Evolutionary conservation across 2,329 filamentous ascomycete species (phyloP).

Genomic region (Pestalotiopsis sp.): DNA sequence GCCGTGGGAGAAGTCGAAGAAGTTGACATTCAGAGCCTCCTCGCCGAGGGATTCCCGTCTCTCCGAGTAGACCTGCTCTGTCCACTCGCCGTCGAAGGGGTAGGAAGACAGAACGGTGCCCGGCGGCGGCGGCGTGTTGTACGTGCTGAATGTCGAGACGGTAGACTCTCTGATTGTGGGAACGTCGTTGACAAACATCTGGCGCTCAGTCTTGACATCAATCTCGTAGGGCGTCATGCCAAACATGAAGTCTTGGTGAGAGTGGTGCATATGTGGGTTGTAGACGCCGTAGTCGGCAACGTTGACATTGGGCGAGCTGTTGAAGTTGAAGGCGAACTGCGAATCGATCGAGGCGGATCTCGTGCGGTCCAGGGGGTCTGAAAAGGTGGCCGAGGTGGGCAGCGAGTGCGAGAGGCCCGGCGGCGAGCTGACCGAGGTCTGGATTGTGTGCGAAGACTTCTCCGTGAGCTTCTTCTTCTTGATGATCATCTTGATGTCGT

Average conservation of each 20-base stretch:
- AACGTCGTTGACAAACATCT: conserved; percentile 91
- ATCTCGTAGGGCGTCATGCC: conserved; percentile 80
- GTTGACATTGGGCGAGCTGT: conserved; percentile 56
- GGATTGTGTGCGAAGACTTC: conserved; percentile 67
- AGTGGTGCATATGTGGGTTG: conserved; percentile 61
- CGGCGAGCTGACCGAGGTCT: conserved; percentile 66
- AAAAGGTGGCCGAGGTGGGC: conserved; percentile 79
- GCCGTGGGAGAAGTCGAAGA: conserved; percentile 80
- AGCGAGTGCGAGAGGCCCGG: conserved; percentile 81
- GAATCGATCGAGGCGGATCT: conserved; percentile 81
- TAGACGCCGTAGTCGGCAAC: conserved; percentile 62
- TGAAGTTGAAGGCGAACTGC: conserved; percentile 78
- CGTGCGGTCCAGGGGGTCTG: conserved; percentile 72
- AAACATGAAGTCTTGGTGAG: conserved; percentile 58
- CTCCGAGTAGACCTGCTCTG: conserved; percentile 70
- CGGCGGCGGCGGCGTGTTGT: conserved; percentile 74
- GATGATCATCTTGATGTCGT: conserved; percentile 95
- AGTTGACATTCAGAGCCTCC: conserved; percentile 72
- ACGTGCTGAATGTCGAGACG: conserved; percentile 92
- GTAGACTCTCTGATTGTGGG: conserved; percentile 84
- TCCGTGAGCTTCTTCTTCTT: conserved; percentile 94
- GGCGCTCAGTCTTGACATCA: conserved; percentile 92
- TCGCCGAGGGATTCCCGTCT: conserved; percentile 69
- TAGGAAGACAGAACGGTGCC: conserved; percentile 68
- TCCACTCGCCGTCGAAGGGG: conserved; percentile 67